phyloP scores from a whole-genome alignment of 148 eudicot species.

The Rhododendron henanense region DNA sequence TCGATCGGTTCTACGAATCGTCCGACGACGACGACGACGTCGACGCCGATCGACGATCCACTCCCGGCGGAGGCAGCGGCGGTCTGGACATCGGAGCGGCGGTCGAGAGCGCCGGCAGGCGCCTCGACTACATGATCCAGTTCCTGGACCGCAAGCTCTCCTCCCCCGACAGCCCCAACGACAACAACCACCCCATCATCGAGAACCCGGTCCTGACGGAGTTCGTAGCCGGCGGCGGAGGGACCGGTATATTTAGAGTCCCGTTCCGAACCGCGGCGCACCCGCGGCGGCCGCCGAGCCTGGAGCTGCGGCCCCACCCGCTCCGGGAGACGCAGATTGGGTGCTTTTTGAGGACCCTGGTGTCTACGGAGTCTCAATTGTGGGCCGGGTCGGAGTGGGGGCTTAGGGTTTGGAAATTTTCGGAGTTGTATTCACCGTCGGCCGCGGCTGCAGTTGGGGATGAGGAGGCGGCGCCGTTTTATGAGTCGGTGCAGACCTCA shows the following conservation, averaged over 20 bases:
- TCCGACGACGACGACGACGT: slow-evolving; percentile 35
- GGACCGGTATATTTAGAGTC: slow-evolving; percentile 44
- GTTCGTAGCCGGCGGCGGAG: slow-evolving; percentile 50
- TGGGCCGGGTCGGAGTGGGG: slow-evolving; percentile 83
- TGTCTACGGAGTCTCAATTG: slow-evolving; percentile 37
- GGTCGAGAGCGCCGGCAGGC: slow-evolving; percentile 46
- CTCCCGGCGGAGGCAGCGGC: slow-evolving; percentile 13
- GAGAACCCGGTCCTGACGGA: slow-evolving; percentile 47
- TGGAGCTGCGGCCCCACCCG: slow-evolving; percentile 82
- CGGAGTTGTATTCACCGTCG: slow-evolving; percentile 34
- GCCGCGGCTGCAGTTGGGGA: slow-evolving; percentile 27
- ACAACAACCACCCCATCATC: neutral
- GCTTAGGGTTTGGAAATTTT: slow-evolving; percentile 60
- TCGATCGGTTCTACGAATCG: slow-evolving; percentile 62
- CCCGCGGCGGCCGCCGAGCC: slow-evolving; percentile 64
- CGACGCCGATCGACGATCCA: slow-evolving; percentile 29
- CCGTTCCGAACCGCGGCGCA: slow-evolving; percentile 53
- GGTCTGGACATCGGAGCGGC: slow-evolving; percentile 20
- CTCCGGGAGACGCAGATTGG: slow-evolving; percentile 68
- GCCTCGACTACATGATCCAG: slow-evolving; percentile 84
- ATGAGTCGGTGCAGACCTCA: slow-evolving; percentile 37
- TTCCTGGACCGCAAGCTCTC: slow-evolving; percentile 70
- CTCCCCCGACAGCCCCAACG: neutral
- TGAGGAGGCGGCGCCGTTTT: slow-evolving; percentile 58
- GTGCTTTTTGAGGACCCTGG: slow-evolving; percentile 40